These are phyloP conservation scores for Isatis lusitanica DNA, from an alignment of 441 rosid species.

Conservation along the genomic window DNA sequence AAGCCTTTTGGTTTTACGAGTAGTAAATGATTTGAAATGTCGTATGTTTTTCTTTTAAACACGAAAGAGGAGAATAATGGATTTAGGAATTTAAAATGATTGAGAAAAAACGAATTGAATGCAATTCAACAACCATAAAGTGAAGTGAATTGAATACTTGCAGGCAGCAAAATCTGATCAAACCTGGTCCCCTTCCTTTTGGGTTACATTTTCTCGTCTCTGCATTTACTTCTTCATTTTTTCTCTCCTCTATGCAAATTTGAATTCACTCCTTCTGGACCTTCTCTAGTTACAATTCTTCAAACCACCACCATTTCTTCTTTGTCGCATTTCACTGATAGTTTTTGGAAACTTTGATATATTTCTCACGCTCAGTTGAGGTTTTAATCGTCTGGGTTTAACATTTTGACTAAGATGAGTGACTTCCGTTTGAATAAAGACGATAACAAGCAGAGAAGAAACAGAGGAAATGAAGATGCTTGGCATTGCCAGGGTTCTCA, in stretches of 20 bases:
- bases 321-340: neutral
- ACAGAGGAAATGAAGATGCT: constrained; percentile 40
- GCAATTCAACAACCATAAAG: constrained; percentile 59
- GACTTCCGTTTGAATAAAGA: constrained; percentile 37
- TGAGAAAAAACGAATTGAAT: constrained; percentile 44
- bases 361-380: neutral
- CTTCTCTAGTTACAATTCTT: neutral
- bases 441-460: constrained; percentile 30
- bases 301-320: neutral
- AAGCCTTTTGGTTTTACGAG: neutral
- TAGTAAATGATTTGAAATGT: constrained; percentile 1
- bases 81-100: neutral
- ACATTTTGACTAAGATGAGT: constrained; percentile 43
- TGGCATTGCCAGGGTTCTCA: constrained; percentile 32
- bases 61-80: constrained; percentile 7
- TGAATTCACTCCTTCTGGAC: constrained; percentile 11
- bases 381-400: constrained; percentile 1
- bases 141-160: constrained; percentile 48
- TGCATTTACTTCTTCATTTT: constrained; percentile 34
- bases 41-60: neutral
- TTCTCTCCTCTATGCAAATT: constrained; percentile 30
- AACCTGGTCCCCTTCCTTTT: constrained; percentile 48
- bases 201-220: constrained; percentile 27
- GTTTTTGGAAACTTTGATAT: constrained; percentile 7
- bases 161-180: constrained; percentile 35